phyloP scores from a whole-genome alignment of 805 yeast genomes.

The Starmerella apis region DNA sequence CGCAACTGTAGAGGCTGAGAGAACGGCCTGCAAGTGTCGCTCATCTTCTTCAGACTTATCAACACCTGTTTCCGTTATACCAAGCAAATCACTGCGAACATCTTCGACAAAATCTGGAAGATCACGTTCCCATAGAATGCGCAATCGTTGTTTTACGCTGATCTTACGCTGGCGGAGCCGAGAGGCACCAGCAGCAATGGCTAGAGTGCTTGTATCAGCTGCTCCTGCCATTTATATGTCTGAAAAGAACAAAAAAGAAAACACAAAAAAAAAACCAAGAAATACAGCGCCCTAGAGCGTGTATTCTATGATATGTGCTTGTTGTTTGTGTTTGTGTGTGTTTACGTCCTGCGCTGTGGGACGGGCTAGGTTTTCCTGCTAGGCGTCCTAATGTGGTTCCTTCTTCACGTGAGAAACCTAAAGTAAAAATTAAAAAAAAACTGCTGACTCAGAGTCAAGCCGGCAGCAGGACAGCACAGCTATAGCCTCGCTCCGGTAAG shows the following conservation, averaged over 20 bases:
- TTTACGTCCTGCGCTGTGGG: background rate
- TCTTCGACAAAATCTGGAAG: slow-evolving; percentile 70
- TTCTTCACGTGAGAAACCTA: background rate
- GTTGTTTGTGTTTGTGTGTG: background rate
- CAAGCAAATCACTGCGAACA: slow-evolving; percentile 75
- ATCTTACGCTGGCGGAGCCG: slow-evolving; percentile 91
- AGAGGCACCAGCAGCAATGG: slow-evolving; percentile 32
- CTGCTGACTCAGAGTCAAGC: slow-evolving; percentile 2
- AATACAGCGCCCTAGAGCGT: no score
- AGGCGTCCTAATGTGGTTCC: no score
- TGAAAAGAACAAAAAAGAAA: no score
- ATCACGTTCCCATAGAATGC: slow-evolving; percentile 66
- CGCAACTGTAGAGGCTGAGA: slow-evolving; percentile 64
- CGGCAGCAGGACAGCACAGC: background rate
- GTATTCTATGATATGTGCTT: background rate
- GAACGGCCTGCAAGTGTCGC: slow-evolving; percentile 85
- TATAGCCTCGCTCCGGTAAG: background rate
- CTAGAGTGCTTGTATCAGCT: background rate
- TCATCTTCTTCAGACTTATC: slow-evolving; percentile 97
- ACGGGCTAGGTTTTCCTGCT: background rate
- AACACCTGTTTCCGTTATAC: slow-evolving; percentile 84
- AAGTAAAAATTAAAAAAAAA: background rate
- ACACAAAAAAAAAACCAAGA: no score
- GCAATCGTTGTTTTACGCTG: slow-evolving; percentile 77
- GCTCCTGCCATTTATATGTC: background rate